A percentile compares a stretch with the other conserved stretches of the same genome.
Evolutionary conservation across 208 protist genomes (phyloP).

Genomic region (Wallacemonas sp.): DNA sequence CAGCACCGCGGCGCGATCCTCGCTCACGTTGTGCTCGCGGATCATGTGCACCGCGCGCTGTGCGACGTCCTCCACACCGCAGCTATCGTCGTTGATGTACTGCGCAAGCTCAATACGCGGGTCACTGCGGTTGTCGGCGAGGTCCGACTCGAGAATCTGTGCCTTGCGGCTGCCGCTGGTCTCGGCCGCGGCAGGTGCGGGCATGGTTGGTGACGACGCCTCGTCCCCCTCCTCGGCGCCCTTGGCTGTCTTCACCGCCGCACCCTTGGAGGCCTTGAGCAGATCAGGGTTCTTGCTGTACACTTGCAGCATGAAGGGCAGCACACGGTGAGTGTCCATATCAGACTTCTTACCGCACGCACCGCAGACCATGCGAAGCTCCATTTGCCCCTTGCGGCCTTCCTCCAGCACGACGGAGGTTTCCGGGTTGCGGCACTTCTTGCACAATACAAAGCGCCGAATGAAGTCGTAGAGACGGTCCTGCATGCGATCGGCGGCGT

Average conservation of each 20-base stretch:
- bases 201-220: conserved; percentile 17
- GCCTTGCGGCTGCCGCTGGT: conserved; percentile 12
- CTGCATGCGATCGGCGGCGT: conserved; percentile 76
- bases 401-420: conserved; percentile 56
- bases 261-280: conserved; percentile 41
- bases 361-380: conserved; percentile 62
- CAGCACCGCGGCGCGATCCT: conserved; percentile 48
- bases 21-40: conserved; percentile 69
- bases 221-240: conserved; percentile 19
- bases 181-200: conserved; percentile 13
- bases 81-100: conserved; percentile 2
- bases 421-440: conserved; percentile 88
- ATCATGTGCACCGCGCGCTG: conserved; percentile 56
- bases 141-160: conserved; percentile 4
- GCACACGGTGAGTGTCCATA: conserved; percentile 45
- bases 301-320: conserved; percentile 58
- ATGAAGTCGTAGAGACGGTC: conserved; percentile 88
- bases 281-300: conserved; percentile 72
- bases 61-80: conserved; percentile 23
- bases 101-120: conserved; percentile 32
- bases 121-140: conserved; percentile 36
- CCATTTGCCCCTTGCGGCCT: conserved; percentile 38
- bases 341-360: conserved; percentile 61
- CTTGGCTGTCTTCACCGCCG: conserved; percentile 26
- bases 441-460: conserved; percentile 83